phyloP scores from a whole-genome alignment of 176 grass and related monocot genomes.

The Juncus effusus region DNA sequence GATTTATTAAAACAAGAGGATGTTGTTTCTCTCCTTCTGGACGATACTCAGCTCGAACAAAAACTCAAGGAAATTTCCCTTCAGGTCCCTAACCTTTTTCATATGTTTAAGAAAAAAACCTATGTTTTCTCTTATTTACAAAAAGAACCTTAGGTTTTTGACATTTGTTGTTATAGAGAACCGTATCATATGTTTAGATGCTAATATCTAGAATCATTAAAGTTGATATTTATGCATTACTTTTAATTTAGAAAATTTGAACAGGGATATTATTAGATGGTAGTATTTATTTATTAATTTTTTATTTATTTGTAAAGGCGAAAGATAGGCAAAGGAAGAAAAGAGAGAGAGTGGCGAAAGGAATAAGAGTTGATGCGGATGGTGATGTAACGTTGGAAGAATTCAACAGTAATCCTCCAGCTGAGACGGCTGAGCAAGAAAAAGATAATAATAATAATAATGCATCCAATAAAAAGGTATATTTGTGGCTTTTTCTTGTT shows the following conservation, averaged over 20 bases:
- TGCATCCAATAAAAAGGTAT: constrained; percentile 74
- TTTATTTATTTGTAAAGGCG: constrained; percentile 43
- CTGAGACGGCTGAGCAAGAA: constrained; percentile 50
- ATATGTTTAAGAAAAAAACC: too few relatives aligned
- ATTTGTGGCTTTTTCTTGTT: constrained; percentile 14
- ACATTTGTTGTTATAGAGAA: too few relatives aligned
- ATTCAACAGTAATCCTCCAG: constrained; percentile 41
- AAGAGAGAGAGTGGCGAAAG: constrained; percentile 45
- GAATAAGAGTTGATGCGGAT: constrained; percentile 77
- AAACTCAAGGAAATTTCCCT: constrained; percentile 93
- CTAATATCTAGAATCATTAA: too few relatives aligned
- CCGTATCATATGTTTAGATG: too few relatives aligned
- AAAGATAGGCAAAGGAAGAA: constrained; percentile 89
- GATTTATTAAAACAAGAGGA: constrained; percentile 96
- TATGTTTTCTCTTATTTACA: too few relatives aligned
- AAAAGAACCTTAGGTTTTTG: too few relatives aligned
- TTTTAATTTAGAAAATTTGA: too few relatives aligned
- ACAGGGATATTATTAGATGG: neutral
- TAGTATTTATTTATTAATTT: constrained; percentile 14
- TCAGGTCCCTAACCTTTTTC: constrained; percentile 41
- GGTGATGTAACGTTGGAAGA: constrained; percentile 89
- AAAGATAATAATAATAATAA: constrained; percentile 32
- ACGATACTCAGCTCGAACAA: constrained; percentile 80
- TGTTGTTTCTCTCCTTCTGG: constrained; percentile 93
- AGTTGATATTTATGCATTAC: too few relatives aligned